Conservation (phyloP, 352 stramenopile genomes). For the Chloridella minuta region DNA sequence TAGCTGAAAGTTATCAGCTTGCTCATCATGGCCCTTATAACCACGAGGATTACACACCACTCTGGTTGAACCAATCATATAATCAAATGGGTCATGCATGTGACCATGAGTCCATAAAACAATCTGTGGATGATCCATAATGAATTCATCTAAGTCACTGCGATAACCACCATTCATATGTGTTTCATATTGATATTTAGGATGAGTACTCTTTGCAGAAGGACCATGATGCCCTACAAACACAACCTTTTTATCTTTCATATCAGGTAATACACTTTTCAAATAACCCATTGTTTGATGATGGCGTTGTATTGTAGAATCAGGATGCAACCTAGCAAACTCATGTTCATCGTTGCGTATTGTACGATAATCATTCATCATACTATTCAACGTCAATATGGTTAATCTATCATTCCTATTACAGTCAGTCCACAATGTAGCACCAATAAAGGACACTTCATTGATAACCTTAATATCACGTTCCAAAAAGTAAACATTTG, state of each 20-base stretch:
- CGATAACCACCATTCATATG: not conserved
- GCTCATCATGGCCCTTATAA: not conserved
- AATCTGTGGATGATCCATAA: constrained; percentile 1
- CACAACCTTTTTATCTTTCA: not conserved
- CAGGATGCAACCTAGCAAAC: not conserved
- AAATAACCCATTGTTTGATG: not conserved
- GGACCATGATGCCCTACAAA: not conserved
- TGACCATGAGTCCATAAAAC: not conserved
- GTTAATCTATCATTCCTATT: not conserved
- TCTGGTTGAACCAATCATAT: not conserved
- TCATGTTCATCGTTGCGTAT: not conserved
- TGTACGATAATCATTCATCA: not conserved
- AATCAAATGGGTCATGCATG: not conserved
- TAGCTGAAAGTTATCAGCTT: no score
- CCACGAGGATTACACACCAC: not conserved
- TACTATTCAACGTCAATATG: not conserved
- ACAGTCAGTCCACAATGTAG: not conserved
- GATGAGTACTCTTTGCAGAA: not conserved
- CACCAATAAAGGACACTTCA: not conserved
- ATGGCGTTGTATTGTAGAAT: constrained; percentile 4
- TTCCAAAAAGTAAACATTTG: not conserved
- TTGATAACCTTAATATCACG: not conserved
- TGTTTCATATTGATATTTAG: not conserved
- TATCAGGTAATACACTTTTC: not conserved
- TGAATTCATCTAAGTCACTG: constrained; percentile 1